Base-by-base conservation (phyloP, 176 grass and related monocot species). In the Pontederia paniculata region DNA sequence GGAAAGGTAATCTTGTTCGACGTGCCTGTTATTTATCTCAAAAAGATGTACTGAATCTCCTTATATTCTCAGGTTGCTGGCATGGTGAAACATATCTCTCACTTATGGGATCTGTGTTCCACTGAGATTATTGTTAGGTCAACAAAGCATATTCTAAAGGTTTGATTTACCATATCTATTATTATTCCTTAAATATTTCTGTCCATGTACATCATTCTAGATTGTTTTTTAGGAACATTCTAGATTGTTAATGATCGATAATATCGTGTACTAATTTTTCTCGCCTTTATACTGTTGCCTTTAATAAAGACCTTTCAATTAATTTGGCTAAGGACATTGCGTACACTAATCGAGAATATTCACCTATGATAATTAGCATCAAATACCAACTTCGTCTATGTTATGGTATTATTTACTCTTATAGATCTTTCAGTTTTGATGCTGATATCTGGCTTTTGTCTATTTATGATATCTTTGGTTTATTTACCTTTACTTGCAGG, bases 81-180 rank as follows among this genome's bases (percentile, higher is more conserved):
- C 49, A 82, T 88, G 80, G 71, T 91, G 52, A 84, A 91, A 55
- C 77, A 84, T 84, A 72, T 98, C 52, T 72, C 83, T 12, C 93
- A 98, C 76, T 20, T 91, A 51, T 80, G 71, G 83, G 83, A 88
- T 58, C 79, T 98, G 22, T 82, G 89, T 56, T 77, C 66, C 54
- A 60, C 80, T 20, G 87, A 91, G 73, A 84, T 98, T 77, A 72
- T 91, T 74, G 83, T 90, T 57, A 84, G 93, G 79, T 98, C 93
- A 9, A 63, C 93, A 49, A 98, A 98, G 63, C 93, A 98, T 77
- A 62, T 91, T 63, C 63, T 88, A 17, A 98, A 98, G 93, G 93
- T 98, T 57, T 60, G 51, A 23, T 50, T 66, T 66, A 48, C 13
- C 16, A 58, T 37, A 37, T 37, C 28, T 6, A 37, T 5, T 37